A percentile compares a stretch with the other conserved stretches of the same genome.
Conservation (phyloP, 768 basidiomycete species). For the Tephrocybe rancida region DNA sequence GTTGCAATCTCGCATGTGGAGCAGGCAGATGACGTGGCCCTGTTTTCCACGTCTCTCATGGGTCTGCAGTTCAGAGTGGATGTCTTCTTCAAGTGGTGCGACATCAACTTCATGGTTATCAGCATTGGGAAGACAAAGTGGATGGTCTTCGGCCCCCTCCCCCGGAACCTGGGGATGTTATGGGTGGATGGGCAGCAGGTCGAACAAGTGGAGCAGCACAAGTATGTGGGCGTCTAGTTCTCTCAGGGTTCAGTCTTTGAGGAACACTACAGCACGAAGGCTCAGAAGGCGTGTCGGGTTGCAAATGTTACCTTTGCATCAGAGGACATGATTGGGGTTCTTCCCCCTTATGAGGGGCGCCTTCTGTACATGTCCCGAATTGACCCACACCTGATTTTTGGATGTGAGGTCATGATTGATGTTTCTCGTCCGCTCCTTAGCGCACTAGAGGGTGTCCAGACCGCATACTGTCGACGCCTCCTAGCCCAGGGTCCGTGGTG, state of each 20-base stretch:
- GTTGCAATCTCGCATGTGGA: slow-evolving; percentile 20
- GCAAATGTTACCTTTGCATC: neutral
- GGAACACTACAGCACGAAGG: neutral
- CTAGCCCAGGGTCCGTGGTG: slow-evolving; percentile 3
- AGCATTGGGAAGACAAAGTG: slow-evolving; percentile 14
- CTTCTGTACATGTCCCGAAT: neutral
- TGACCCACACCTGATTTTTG: slow-evolving; percentile 9
- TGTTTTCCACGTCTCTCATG: slow-evolving; percentile 17
- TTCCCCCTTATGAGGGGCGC: neutral
- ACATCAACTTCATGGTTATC: slow-evolving; percentile 24
- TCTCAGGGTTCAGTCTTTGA: neutral
- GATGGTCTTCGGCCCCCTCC: neutral
- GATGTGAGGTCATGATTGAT: slow-evolving; percentile 5
- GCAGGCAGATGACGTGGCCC: slow-evolving; percentile 28
- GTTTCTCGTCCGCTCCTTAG: neutral
- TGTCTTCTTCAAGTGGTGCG: slow-evolving; percentile 22
- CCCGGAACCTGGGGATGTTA: neutral
- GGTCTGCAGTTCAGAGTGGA: slow-evolving; percentile 21
- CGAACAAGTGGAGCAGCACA: neutral
- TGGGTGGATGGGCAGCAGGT: neutral
- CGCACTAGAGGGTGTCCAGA: slow-evolving; percentile 1
- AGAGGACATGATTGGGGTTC: neutral
- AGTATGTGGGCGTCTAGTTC: neutral
- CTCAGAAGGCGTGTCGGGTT: neutral
- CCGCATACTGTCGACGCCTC: slow-evolving; percentile 3